Percentiles rank a stretch among this genome's conserved stretches.
These are phyloP conservation scores for Yamadazyma sp. DNA, from an alignment of 805 yeast genomes.

Conservation along the genomic window DNA sequence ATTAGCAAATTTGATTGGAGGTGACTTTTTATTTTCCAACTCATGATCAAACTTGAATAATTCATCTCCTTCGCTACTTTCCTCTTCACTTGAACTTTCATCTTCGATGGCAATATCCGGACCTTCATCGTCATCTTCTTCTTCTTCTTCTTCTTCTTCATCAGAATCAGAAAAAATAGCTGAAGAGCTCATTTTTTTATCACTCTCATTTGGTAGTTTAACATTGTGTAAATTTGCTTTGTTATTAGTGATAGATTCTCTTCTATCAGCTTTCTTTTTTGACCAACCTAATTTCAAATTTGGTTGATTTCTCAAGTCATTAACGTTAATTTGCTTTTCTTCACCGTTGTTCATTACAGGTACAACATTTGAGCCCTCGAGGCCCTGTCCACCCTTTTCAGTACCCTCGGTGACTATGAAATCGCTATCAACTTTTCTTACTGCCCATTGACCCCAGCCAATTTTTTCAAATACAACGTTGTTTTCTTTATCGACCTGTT, in stretches of 20 bases:
- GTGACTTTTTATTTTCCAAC: conserved; percentile 19
- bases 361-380: neutral
- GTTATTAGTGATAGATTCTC: conserved; percentile 52
- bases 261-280: conserved; percentile 34
- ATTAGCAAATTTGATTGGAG: conserved; percentile 41
- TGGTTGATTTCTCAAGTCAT: conserved; percentile 34
- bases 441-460: conserved; percentile 99
- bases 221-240: conserved; percentile 43
- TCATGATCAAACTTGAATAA: conserved; percentile 17
- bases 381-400: conserved; percentile 14
- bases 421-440: conserved; percentile 50
- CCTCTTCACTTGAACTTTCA: conserved; percentile 40
- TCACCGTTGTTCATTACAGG: neutral
- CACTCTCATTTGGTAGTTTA: conserved; percentile 45
- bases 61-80: conserved; percentile 25
- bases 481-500: conserved; percentile 59
- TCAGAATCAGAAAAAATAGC: conserved; percentile 30
- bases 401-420: conserved; percentile 47
- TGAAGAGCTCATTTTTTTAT: conserved; percentile 20
- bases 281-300: conserved; percentile 37
- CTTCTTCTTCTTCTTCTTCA: conserved; percentile 22
- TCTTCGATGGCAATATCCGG: conserved; percentile 27
- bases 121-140: conserved; percentile 30
- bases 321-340: conserved; percentile 18
- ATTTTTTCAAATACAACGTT: conserved; percentile 82